phyloP scores from a whole-genome alignment of 106 monocot genomes.

The Amphibolis antarctica region DNA sequence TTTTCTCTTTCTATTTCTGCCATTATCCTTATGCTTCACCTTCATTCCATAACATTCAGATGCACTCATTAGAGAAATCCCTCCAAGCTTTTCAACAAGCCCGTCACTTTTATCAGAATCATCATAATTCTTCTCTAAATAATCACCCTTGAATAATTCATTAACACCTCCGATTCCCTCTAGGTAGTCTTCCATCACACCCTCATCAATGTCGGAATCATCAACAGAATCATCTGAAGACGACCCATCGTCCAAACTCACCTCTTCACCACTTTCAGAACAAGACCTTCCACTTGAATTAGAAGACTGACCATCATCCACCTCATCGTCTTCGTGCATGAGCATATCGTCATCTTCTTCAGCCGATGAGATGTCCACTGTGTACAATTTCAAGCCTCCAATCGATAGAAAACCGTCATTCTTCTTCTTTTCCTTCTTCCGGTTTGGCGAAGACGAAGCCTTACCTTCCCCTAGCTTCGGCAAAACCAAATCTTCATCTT shows the following conservation, averaged over 20 bases:
- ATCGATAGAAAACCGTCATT: conserved; percentile 54
- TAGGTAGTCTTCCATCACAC: conserved; percentile 64
- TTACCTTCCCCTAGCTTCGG: neutral
- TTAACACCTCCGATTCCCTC: conserved; percentile 65
- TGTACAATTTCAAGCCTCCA: conserved; percentile 71
- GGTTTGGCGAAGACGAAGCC: conserved; percentile 3
- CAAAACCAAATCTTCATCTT: conserved; percentile 9
- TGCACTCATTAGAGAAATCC: conserved; percentile 46
- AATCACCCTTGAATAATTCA: conserved; percentile 37
- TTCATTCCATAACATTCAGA: conserved; percentile 67
- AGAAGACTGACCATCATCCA: conserved; percentile 17
- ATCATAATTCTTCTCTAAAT: conserved; percentile 26
- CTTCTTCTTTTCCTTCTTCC: conserved; percentile 14
- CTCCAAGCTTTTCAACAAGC: conserved; percentile 25
- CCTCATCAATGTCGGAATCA: conserved; percentile 58
- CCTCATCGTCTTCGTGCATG: conserved; percentile 15
- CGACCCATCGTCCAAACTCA: conserved; percentile 8
- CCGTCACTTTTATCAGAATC: conserved; percentile 14
- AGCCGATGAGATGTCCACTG: conserved; percentile 66
- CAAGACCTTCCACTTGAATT: conserved; percentile 11
- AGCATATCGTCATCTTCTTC: conserved; percentile 35
- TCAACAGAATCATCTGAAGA: conserved; percentile 15
- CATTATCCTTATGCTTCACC: conserved; percentile 22
- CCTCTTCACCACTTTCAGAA: conserved; percentile 6
- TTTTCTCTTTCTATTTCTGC: conserved; percentile 9